These are phyloP conservation scores for Solanum chilense DNA, from an alignment of 257 asterid species.

Conservation along the genomic window DNA sequence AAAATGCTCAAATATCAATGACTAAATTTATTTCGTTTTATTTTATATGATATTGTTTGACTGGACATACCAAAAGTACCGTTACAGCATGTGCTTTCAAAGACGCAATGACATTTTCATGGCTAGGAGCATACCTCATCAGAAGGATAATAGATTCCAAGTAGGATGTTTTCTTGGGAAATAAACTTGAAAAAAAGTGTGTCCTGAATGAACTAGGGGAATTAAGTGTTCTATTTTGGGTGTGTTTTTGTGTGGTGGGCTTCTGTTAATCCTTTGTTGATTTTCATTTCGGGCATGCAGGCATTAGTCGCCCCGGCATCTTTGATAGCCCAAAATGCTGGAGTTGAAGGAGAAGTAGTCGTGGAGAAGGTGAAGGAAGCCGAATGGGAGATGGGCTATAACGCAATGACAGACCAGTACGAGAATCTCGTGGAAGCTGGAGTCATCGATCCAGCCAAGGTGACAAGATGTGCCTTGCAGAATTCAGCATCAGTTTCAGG, in stretches of 20 bases:
- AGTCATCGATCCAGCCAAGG: conserved; percentile 95
- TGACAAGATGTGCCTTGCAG: conserved; percentile 74
- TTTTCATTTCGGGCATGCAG: conserved; percentile 14
- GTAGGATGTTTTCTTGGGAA: background rate
- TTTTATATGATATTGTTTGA: background rate
- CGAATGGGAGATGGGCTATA: conserved; percentile 91
- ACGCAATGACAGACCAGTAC: conserved; percentile 69
- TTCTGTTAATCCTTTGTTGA: background rate
- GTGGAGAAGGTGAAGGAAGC: conserved; percentile 69
- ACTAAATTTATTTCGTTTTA: background rate
- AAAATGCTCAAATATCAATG: background rate
- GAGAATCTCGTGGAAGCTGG: conserved; percentile 84
- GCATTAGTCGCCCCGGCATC: conserved; percentile 79
- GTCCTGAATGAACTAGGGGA: background rate
- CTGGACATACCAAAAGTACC: too few relatives aligned
- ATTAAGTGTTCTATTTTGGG: background rate
- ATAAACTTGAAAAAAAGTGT: background rate
- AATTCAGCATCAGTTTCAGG: conserved; percentile 95
- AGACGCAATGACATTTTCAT: background rate
- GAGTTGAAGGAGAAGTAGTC: conserved; percentile 97
- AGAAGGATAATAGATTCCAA: background rate
- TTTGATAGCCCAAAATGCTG: conserved; percentile 87
- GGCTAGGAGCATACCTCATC: background rate
- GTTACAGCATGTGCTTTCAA: background rate
- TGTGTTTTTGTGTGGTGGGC: background rate